phyloP scores from a whole-genome alignment of 805 yeast genomes.

The Pachysolen tannophilus region DNA sequence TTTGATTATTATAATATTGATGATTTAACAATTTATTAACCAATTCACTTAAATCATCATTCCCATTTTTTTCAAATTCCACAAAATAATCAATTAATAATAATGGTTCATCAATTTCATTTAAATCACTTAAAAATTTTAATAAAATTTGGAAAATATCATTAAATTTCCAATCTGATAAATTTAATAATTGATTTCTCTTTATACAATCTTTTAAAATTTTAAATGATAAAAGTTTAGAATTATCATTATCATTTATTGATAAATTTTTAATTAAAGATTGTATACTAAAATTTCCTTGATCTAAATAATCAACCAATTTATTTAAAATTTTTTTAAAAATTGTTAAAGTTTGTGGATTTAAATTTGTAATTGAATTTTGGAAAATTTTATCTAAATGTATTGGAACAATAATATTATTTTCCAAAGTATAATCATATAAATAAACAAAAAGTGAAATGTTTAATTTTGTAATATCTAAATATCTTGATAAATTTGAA shows the following conservation, averaged over 20 bases:
- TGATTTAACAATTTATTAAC: slow-evolving; percentile 14
- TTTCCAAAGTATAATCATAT: slow-evolving; percentile 49
- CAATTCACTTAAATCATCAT: slow-evolving; percentile 11
- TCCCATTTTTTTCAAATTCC: slow-evolving; percentile 1
- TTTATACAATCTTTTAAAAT: slow-evolving; percentile 37
- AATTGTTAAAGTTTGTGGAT: slow-evolving; percentile 19
- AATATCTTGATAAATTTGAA: slow-evolving; percentile 30
- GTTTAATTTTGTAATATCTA: slow-evolving; percentile 72
- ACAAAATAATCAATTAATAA: slow-evolving; percentile 16
- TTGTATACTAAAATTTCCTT: neutral
- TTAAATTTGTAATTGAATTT: slow-evolving; percentile 17
- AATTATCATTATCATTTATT: neutral
- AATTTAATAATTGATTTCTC: slow-evolving; percentile 40
- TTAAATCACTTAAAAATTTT: slow-evolving; percentile 19
- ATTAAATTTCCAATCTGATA: slow-evolving; percentile 45
- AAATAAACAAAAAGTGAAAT: slow-evolving; percentile 70
- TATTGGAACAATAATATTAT: slow-evolving; percentile 41
- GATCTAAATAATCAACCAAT: slow-evolving; percentile 19
- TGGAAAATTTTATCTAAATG: slow-evolving; percentile 25
- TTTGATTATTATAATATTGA: slow-evolving; percentile 9
- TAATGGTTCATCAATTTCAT: slow-evolving; percentile 21
- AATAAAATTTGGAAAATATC: slow-evolving; percentile 25
- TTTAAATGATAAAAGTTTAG: slow-evolving; percentile 24
- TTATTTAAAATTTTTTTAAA: slow-evolving; percentile 25
- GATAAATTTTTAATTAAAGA: slow-evolving; percentile 1